Evolutionary conservation across 129 eudicot species (phyloP), one percentile per base, ranked within the genome.

Genomic region (Flaveria sonorensis): DNA sequence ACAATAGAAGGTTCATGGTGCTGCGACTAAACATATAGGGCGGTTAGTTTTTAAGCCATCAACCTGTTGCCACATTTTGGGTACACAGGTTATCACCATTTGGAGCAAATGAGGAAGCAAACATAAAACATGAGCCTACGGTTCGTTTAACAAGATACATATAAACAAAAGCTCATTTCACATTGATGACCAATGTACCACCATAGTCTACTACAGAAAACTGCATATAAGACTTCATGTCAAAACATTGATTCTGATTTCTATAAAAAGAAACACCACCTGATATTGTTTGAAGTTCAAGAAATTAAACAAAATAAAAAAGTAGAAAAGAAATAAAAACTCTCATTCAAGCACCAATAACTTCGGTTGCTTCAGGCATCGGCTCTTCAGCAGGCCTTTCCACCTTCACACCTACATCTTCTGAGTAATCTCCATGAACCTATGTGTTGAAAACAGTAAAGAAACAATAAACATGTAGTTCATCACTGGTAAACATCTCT

Each of bases 341-440:
- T 47, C 59, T 21, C 48, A 60, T 83, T 79, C 60, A 88, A 73
- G 91, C 93, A 69, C 96, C 96, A 57, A 88, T 84, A 59, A 88
- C 85, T 84, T 86, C 89, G n/a, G 88, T 79, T 55, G 81, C 69
- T 82, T 91, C 97, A 47, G 83, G 81, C 14, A 65, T 32, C 11
- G 85, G 77, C 73, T 91, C 91, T 3, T 86, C 93, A 14, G 92
- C 83, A 9, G 97, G 88, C 55, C 83, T 53, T 6, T 88, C 93
- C 67, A 88, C 4, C 81, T 86, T 88, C 40, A 79, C 83, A 16
- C 91, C 96, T 14, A 85, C 87, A 73, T 90, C 93, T 70, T 88
- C 91, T 0, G 83, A 77, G 66, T 88, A 86, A 79, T 90, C 94
- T 45, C 97, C 94, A 59, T 87, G 94, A 70, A 88, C 93, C 91